These are phyloP conservation scores for Wickerhamomyces bovis DNA, from an alignment of 805 yeast genomes.

Conservation along the genomic window DNA sequence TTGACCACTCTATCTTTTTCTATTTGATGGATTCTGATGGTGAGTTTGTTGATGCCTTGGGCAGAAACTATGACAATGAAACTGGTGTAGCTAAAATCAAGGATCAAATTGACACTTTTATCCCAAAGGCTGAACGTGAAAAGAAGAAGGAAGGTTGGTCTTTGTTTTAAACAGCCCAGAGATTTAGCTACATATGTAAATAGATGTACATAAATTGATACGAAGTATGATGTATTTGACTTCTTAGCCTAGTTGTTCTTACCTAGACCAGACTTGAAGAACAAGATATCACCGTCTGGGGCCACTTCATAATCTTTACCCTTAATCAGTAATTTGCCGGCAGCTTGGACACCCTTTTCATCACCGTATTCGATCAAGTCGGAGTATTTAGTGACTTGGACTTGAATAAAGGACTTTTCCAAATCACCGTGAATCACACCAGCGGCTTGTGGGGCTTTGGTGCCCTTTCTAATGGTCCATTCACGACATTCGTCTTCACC, in stretches of 20 bases:
- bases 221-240: background rate
- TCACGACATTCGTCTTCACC: conserved; percentile 97
- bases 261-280: conserved; percentile 93
- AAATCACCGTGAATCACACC: conserved; percentile 96
- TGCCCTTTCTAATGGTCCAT: conserved; percentile 92
- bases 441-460: conserved; percentile 97
- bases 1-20: conserved; percentile 95
- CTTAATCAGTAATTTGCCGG: conserved; percentile 84
- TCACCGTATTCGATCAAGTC: conserved; percentile 76
- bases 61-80: conserved; percentile 78
- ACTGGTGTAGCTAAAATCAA: conserved; percentile 74
- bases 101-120: conserved; percentile 67
- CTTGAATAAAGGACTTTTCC: conserved; percentile 90
- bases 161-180: conserved; percentile 17
- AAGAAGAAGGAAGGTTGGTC: conserved; percentile 55
- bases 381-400: conserved; percentile 82
- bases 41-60: conserved; percentile 87
- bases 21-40: conserved; percentile 99
- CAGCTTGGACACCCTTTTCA: conserved; percentile 75
- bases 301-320: conserved; percentile 95
- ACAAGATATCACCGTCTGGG: conserved; percentile 81
- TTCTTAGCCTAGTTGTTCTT: conserved; percentile 30
- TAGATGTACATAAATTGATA: background rate
- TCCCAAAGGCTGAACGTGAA: conserved; percentile 67
- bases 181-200: background rate